Evolutionary conservation across 2,329 filamentous ascomycete genomes (phyloP), one percentile per base, ranked within the genome.

Genomic region (Aurifilum marmelostoma): DNA sequence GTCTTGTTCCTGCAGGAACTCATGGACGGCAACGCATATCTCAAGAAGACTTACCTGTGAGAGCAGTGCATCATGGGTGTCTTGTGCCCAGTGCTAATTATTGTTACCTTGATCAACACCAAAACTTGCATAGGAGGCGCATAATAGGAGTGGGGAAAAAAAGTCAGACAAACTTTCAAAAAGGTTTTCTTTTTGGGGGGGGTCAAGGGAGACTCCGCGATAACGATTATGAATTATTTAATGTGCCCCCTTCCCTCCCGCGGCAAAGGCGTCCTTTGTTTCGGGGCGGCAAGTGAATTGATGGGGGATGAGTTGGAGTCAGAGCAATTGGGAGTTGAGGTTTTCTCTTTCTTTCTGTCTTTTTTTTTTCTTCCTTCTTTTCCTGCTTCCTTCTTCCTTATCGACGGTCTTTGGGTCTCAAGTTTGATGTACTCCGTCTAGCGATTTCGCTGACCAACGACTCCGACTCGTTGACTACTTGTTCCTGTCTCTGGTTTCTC

Each of bases 1-100:
- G 91, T 89, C 18, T 90, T 92, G 72, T 97, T 91, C 84, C 80
- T 97, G n/a, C 88, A 94, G 72, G 87, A 90, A 21, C 77, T 97
- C 27, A 79, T 93, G 16, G 80, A 84, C 52, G 92, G 89, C 5
- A 97, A 97, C 75, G 82, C 89, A 67, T 77, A 81, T 34, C 78
- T 93, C 66, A 81, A 82, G 68, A 77, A 77, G n/a, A 56, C 52
- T 29, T 56, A 56, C 52, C 14, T 56, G 52, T 56, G 27, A 56
- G 52, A 18, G 43, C 21, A 37, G 39, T 37, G 29, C 12, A 41
- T 29, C 21, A 11, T 6, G 5, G 24, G n/a, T 24, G 4, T 18
- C 24, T 32, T 18, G 12, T n/a, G 52, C 52, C 52, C 24, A 27
- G 12, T 54, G 24, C 24, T 24, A 7, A 29, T 12, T 5, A 56